A percentile compares a stretch with the other conserved stretches of the same genome.
phyloP scores from a whole-genome alignment of 1,139 yeast genomes.

The Blastobotrys proliferans region DNA sequence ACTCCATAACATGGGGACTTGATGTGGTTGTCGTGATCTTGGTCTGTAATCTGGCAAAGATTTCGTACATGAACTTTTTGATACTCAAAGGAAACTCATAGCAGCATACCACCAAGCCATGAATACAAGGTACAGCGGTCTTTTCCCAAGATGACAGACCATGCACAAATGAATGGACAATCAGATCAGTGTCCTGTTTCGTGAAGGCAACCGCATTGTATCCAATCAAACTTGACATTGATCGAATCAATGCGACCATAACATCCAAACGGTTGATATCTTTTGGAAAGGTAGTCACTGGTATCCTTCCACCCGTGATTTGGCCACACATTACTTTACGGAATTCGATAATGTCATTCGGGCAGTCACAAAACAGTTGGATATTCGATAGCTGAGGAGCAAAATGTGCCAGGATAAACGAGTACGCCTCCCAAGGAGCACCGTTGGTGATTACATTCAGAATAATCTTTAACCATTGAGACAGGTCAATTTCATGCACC shows the following conservation, averaged over 20 bases:
- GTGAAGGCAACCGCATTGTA: conserved; percentile 53
- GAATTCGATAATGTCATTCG: conserved; percentile 45
- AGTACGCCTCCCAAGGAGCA: conserved; percentile 66
- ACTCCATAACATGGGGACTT: conserved; percentile 72
- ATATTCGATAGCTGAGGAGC: conserved; percentile 69
- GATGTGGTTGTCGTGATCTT: conserved; percentile 67
- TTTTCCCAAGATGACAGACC: conserved; percentile 75
- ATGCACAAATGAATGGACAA: conserved; percentile 58
- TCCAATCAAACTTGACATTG: conserved; percentile 63
- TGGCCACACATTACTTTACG: conserved; percentile 58
- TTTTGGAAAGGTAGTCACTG: conserved; percentile 39
- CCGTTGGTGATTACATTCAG: conserved; percentile 48
- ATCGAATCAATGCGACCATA: conserved; percentile 62
- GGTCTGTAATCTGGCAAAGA: conserved; percentile 66
- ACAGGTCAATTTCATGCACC: conserved; percentile 40
- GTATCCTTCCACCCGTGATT: conserved; percentile 37
- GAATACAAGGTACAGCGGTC: conserved; percentile 69
- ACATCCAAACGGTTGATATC: conserved; percentile 55
- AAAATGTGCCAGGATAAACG: conserved; percentile 63
- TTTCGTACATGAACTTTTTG: conserved; percentile 61
- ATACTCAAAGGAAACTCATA: conserved; percentile 74
- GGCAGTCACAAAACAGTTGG: conserved; percentile 47
- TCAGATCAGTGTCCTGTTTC: conserved; percentile 63
- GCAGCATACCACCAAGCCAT: conserved; percentile 71
- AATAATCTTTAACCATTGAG: conserved; percentile 51